phyloP scores from a whole-genome alignment of 176 grass and related monocot species.

The Microstegium vimineum region DNA sequence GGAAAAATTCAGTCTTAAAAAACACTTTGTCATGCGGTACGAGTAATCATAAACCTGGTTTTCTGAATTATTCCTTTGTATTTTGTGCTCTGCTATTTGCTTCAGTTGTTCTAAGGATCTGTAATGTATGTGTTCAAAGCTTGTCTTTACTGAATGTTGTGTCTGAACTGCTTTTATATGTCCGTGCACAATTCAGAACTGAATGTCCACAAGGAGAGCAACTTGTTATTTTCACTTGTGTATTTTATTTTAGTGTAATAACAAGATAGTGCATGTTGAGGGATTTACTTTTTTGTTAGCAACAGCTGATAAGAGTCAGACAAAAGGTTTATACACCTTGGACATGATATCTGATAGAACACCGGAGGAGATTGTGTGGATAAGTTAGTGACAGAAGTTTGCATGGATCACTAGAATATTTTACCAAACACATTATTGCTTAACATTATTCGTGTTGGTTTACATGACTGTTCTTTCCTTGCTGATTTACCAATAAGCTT shows the following conservation, averaged over 20 bases:
- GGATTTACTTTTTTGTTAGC: neutral
- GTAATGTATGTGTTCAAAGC: neutral
- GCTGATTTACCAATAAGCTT: neutral
- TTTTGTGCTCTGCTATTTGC: neutral
- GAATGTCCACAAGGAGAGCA: neutral
- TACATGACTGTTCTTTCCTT: neutral
- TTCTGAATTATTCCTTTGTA: neutral
- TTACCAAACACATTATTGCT: neutral
- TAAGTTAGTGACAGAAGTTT: neutral
- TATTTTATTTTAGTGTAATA: neutral
- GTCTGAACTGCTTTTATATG: neutral
- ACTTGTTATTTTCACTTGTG: too few relatives aligned
- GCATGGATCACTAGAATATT: neutral
- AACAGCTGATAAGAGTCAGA: neutral
- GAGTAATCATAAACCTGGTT: neutral
- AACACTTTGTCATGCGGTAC: neutral
- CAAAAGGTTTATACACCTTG: neutral
- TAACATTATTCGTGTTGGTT: neutral
- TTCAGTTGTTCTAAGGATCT: neutral
- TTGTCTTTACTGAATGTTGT: too few relatives aligned
- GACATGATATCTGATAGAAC: neutral
- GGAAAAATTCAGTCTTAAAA: neutral
- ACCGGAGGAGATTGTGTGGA: neutral
- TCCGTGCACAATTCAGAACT: neutral
- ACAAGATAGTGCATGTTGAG: neutral